Evolutionary conservation across 2,329 filamentous ascomycete species (phyloP), one percentile per base, ranked within the genome.

Genomic region (Cladobotryum mycophilum): DNA sequence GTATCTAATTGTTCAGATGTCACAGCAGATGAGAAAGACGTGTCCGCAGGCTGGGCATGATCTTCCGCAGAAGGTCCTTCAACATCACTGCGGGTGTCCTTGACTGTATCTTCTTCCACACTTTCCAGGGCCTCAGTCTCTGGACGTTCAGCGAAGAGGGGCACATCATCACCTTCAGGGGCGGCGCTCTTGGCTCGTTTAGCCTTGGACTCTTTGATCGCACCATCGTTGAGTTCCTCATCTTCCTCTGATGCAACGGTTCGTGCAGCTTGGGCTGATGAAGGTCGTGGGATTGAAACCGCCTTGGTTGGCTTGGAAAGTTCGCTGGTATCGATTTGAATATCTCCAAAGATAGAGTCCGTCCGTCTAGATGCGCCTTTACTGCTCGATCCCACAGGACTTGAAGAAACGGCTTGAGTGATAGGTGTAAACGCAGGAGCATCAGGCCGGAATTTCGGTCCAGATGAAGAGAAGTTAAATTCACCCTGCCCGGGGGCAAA

Each of bases 231-330:
- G n/a, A 56, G 60, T 25, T 65, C 64, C 9, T 65, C 56, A 33
- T 58, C 55, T 15, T 59, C 53, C n/a, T 54, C 52, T 15, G 59
- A 53, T 4, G 47, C 48, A 33, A 33, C 30, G n/a, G 44, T n/a
- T 20, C 62, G 57, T 3, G 56, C 50, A 1, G 66, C 63, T 14
- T 67, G 64, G 2, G 65, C 67, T 49, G 55, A 72, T 66, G 57
- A 75, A 1, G 88, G 87, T 37, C 76, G 77, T 9, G 92, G 70
- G 55, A 96, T 95, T 0, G 90, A 87, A 49, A 96, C 80, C 9
- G 89, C 89, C 70, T 93, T 96, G 4, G 85, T 88, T 59, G 82
- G 83, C 69, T 87, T 89, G 1, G 70, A 66, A 6, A 84, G 76
- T 18, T 88, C 83, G 13, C 78, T 75, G 33, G 76, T 67, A 49